These are phyloP conservation scores for Pholiota molesta DNA, from an alignment of 768 basidiomycete genomes.

Conservation along the genomic window DNA sequence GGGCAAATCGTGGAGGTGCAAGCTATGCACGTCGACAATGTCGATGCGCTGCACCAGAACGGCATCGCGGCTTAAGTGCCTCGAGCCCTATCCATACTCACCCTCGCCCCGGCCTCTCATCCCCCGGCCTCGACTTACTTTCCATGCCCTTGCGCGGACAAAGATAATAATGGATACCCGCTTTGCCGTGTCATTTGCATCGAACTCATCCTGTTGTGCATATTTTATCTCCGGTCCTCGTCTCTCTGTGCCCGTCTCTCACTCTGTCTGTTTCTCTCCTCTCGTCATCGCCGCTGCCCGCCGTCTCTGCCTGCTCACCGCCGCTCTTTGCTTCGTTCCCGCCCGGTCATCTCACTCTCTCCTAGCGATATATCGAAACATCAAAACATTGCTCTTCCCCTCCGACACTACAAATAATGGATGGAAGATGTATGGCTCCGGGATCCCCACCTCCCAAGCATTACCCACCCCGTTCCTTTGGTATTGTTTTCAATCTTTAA, in stretches of 20 bases:
- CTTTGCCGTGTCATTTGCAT: conserved; percentile 16
- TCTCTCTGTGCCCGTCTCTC: conserved; percentile 26
- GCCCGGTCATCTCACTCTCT: conserved; percentile 22
- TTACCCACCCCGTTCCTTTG: conserved; percentile 9
- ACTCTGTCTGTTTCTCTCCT: conserved; percentile 18
- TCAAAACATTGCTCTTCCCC: conserved; percentile 30
- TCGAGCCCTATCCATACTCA: conserved; percentile 10
- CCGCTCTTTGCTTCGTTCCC: conserved; percentile 30
- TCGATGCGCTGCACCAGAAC: conserved; percentile 28
- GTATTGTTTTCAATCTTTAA: conserved; percentile 7
- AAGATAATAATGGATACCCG: conserved; percentile 35
- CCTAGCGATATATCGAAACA: conserved; percentile 35
- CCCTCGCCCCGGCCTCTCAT: conserved; percentile 5
- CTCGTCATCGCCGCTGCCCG: conserved; percentile 18
- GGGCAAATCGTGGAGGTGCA: conserved; percentile 26
- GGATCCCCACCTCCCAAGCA: conserved; percentile 31
- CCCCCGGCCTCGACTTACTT: neutral
- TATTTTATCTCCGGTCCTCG: conserved; percentile 18
- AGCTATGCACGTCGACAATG: conserved; percentile 43
- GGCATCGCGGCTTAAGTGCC: conserved; percentile 28
- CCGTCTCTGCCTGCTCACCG: conserved; percentile 25
- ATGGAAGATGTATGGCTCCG: conserved; percentile 50
- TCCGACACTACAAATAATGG: conserved; percentile 33
- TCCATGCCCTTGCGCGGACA: conserved; percentile 3
- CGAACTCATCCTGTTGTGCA: conserved; percentile 8